Conservation (phyloP, 345 rosid genomes). For the Dipteronia dyeriana region DNA sequence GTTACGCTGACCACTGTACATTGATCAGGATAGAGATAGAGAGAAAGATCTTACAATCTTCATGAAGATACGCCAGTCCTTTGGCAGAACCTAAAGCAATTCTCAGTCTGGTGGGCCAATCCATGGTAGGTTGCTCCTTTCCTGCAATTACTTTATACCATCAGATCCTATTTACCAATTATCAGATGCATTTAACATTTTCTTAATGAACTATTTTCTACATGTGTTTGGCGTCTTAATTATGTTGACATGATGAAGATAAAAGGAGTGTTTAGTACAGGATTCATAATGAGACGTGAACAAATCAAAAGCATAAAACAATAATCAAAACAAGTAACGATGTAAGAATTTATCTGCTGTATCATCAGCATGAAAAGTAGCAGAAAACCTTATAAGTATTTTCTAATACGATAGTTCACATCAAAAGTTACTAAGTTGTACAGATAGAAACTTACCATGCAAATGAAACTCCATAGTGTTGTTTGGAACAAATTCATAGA, state of each 20-base stretch:
- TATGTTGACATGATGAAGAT: neutral
- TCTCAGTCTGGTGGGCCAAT: conserved; percentile 69
- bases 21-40: neutral
- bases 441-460: conserved; percentile 44
- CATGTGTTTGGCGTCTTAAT: neutral
- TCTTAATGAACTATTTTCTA: neutral
- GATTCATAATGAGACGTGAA: neutral
- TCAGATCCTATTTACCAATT: conserved; percentile 8
- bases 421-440: neutral
- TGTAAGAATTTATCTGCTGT: neutral
- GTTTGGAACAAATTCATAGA: conserved; percentile 72
- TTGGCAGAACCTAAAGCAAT: conserved; percentile 91
- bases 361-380: neutral
- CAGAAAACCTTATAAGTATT: too few species aligned
- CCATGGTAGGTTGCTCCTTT: conserved; percentile 73
- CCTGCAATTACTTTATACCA: conserved; percentile 40
- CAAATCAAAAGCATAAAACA: neutral
- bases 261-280: neutral
- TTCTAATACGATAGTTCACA: neutral
- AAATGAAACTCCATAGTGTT: conserved; percentile 64
- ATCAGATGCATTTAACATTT: neutral
- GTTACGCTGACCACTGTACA: too few species aligned
- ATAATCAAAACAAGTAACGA: neutral
- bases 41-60: conserved; percentile 69
- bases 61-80: conserved; percentile 95